Conservation (phyloP, 345 rosid genomes). For the Boechera divaricarpa region DNA sequence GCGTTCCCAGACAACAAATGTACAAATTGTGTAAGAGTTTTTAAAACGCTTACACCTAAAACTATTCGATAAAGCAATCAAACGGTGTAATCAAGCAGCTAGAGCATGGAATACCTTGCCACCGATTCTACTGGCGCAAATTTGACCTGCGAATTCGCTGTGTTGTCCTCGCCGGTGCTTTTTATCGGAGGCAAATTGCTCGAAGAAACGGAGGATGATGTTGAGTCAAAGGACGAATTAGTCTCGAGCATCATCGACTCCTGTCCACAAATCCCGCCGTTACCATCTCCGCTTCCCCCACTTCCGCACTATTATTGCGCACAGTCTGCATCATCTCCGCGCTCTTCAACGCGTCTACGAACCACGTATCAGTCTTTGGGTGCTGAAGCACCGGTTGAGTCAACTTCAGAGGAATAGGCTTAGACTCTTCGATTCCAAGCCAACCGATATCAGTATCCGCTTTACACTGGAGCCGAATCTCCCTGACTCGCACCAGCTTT, state of each 20-base stretch:
- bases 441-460: slow-evolving; percentile 31
- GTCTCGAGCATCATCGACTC: slow-evolving; percentile 79
- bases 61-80: slow-evolving; percentile 12
- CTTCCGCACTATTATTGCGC: slow-evolving; percentile 36
- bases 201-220: slow-evolving; percentile 69
- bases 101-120: slow-evolving; percentile 52
- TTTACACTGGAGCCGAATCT: slow-evolving; percentile 33
- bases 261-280: slow-evolving; percentile 50
- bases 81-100: not conserved
- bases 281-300: slow-evolving; percentile 51
- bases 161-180: slow-evolving; percentile 52
- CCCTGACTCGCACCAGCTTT: slow-evolving; percentile 25
- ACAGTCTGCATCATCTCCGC: slow-evolving; percentile 56
- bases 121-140: slow-evolving; percentile 52
- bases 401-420: slow-evolving; percentile 42
- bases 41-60: not conserved
- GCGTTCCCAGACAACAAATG: too few relatives aligned
- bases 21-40: not conserved
- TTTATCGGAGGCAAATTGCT: slow-evolving; percentile 63
- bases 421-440: slow-evolving; percentile 37
- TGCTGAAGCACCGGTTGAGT: slow-evolving; percentile 51
- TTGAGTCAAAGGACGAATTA: slow-evolving; percentile 77
- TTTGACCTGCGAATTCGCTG: slow-evolving; percentile 38
- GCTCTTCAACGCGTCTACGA: slow-evolving; percentile 73
- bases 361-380: slow-evolving; percentile 83